A percentile compares a stretch with the other conserved stretches of the same genome.
Conservation (phyloP, 2,329 filamentous ascomycete genomes). For the Pyrenochaeta sp. region DNA sequence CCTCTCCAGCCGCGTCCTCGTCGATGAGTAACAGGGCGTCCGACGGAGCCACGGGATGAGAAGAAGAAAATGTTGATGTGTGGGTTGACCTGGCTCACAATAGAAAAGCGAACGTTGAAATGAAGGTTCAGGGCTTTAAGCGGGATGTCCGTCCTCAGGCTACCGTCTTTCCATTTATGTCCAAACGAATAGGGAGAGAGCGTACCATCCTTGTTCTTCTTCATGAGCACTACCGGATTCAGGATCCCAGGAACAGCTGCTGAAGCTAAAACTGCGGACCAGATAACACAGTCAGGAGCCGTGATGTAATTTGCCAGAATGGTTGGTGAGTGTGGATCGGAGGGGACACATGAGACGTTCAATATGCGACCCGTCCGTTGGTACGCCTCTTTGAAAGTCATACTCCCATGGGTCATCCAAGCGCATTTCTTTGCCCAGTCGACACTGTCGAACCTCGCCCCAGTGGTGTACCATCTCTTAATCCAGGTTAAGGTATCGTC, state of each 20-base stretch:
- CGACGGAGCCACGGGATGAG: conserved; percentile 88
- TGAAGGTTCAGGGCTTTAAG: conserved; percentile 93
- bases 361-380: conserved; percentile 91
- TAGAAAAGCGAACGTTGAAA: conserved; percentile 98
- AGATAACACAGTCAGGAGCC: conserved; percentile 95
- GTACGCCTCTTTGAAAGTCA: conserved; percentile 95
- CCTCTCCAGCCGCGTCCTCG: conserved; percentile 94
- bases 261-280: conserved; percentile 94
- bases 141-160: conserved; percentile 91
- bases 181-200: conserved; percentile 93
- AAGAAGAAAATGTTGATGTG: conserved; percentile 99
- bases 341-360: conserved; percentile 95
- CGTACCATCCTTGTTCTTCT: conserved; percentile 78
- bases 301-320: conserved; percentile 97
- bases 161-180: conserved; percentile 99
- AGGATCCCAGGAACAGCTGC: conserved; percentile 95
- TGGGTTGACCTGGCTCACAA: conserved; percentile 88
- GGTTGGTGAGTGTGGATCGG: conserved; percentile 90
- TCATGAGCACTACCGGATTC: conserved; percentile 93
- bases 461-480: conserved; percentile 87
- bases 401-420: conserved; percentile 91
- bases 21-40: conserved; percentile 91
- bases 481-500: conserved; percentile 81
- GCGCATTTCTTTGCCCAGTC: conserved; percentile 86
- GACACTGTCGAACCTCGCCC: conserved; percentile 90